These are phyloP conservation scores for Tympanopsis confertula DNA, from an alignment of 2,329 filamentous ascomycete species.

Conservation along the genomic window DNA sequence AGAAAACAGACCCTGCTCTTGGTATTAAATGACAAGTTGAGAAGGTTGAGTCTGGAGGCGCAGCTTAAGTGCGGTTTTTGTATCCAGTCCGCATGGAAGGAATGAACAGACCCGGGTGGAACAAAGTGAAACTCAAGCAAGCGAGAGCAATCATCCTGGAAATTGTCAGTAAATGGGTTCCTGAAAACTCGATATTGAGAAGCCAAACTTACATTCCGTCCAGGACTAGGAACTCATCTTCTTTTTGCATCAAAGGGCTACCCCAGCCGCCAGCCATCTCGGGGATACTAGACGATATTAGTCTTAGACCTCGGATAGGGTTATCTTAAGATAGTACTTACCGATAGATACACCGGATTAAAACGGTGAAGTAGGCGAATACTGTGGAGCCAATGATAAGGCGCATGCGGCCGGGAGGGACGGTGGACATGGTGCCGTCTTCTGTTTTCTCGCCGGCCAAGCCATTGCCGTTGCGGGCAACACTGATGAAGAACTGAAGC, in stretches of 20 bases:
- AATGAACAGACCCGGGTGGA: not conserved
- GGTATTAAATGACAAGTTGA: no score
- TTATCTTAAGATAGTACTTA: slow-evolving; percentile 14
- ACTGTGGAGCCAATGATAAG: slow-evolving; percentile 29
- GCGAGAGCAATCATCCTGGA: not conserved
- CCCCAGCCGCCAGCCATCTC: slow-evolving; percentile 57
- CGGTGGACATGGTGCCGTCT: slow-evolving; percentile 14
- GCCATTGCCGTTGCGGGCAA: slow-evolving; percentile 22
- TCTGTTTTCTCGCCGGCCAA: slow-evolving; percentile 10
- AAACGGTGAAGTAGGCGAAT: slow-evolving; percentile 30
- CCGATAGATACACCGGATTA: slow-evolving; percentile 43
- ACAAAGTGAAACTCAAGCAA: not conserved
- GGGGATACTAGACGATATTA: slow-evolving; percentile 31
- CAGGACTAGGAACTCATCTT: slow-evolving; percentile 45
- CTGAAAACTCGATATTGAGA: not conserved
- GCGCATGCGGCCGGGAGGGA: slow-evolving; percentile 25
- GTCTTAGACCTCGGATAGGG: slow-evolving; percentile 3
- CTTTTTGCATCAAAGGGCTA: slow-evolving; percentile 50
- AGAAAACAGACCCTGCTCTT: no score
- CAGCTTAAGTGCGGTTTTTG: not conserved
- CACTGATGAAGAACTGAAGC: slow-evolving; percentile 32
- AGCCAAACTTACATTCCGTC: slow-evolving; percentile 34
- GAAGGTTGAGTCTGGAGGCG: no score
- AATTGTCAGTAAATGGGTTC: not conserved
- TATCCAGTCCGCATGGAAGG: not conserved